These are phyloP conservation scores for Pseudogymnoascus pannorum DNA, from an alignment of 2,329 filamentous ascomycete species.

Conservation along the genomic window DNA sequence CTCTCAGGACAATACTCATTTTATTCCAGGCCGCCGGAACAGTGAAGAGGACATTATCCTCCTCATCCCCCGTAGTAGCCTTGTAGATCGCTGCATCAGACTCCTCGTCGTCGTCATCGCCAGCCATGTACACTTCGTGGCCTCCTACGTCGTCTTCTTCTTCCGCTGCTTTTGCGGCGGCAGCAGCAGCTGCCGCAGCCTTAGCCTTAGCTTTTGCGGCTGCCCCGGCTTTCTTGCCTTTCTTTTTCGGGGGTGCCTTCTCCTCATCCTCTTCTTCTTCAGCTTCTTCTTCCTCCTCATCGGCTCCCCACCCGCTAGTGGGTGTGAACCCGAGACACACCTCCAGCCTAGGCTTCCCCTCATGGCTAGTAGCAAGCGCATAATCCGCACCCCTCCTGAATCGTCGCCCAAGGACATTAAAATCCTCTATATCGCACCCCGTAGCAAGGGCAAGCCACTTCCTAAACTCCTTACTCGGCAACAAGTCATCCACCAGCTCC, in stretches of 20 bases:
- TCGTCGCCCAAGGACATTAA: conserved; percentile 73
- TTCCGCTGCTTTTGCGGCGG: conserved; percentile 25
- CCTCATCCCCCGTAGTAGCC: conserved; percentile 57
- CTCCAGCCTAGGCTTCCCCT: conserved; percentile 71
- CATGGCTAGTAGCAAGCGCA: conserved; percentile 82
- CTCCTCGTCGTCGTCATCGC: conserved; percentile 61
- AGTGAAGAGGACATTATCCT: conserved; percentile 65
- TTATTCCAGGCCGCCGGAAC: conserved; percentile 78
- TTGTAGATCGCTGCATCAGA: conserved; percentile 85
- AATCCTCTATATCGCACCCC: conserved; percentile 62
- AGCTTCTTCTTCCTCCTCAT: conserved; percentile 47
- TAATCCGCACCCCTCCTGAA: conserved; percentile 88
- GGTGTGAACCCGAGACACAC: conserved; percentile 84
- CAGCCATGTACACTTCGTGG: conserved; percentile 90
- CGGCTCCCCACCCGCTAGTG: conserved; percentile 74
- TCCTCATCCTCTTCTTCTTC: conserved; percentile 29
- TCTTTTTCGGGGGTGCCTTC: conserved; percentile 27
- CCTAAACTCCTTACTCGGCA: conserved; percentile 79
- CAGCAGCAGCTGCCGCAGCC: conserved; percentile 27
- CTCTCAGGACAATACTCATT: conserved; percentile 80
- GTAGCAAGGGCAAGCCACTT: conserved; percentile 86
- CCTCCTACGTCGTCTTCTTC: conserved; percentile 59
- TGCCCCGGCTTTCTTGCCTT: conserved; percentile 17
- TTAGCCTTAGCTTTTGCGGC: conserved; percentile 26
- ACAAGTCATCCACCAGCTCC: conserved; percentile 71